Conservation (phyloP, 257 asterid genomes). For the Petunia axillaris region DNA sequence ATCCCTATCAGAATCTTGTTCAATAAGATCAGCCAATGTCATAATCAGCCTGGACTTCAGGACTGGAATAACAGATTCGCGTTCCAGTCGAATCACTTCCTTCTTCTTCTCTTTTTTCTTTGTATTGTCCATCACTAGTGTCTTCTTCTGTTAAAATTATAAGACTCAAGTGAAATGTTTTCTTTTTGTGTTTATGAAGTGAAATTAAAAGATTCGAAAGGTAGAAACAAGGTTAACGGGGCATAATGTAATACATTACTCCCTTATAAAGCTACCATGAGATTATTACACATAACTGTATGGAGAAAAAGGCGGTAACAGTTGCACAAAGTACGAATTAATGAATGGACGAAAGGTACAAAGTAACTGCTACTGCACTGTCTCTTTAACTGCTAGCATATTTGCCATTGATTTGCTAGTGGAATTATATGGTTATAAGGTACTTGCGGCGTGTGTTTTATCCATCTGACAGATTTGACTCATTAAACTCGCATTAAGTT, state of each 20-base stretch:
- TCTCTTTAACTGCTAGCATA: not conserved
- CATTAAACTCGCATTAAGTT: not conserved
- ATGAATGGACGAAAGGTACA: conserved; percentile 6
- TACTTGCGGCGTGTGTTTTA: not conserved
- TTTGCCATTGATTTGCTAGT: conserved; percentile 5
- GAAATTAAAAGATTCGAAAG: not conserved
- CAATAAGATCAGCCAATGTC: conserved; percentile 86
- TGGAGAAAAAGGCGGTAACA: not conserved
- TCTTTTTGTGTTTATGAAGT: not conserved
- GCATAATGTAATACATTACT: not conserved
- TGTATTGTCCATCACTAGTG: not conserved
- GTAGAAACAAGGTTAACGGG: not conserved
- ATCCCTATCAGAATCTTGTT: conserved; percentile 76
- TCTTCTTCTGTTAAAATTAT: no score
- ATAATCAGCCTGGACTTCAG: conserved; percentile 88
- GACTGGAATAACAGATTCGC: conserved; percentile 90
- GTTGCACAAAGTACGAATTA: not conserved
- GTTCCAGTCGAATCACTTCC: conserved; percentile 88
- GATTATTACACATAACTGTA: not conserved
- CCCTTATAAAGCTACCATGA: no score
- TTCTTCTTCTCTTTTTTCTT: conserved; percentile 40
- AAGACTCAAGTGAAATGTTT: no score
- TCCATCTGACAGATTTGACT: not conserved
- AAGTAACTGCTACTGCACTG: not conserved
- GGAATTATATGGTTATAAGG: not conserved